Percentiles rank a stretch among this genome's conserved stretches.
phyloP scores from a whole-genome alignment of 2,329 filamentous ascomycete genomes.

The Aspergillus nomiae region DNA sequence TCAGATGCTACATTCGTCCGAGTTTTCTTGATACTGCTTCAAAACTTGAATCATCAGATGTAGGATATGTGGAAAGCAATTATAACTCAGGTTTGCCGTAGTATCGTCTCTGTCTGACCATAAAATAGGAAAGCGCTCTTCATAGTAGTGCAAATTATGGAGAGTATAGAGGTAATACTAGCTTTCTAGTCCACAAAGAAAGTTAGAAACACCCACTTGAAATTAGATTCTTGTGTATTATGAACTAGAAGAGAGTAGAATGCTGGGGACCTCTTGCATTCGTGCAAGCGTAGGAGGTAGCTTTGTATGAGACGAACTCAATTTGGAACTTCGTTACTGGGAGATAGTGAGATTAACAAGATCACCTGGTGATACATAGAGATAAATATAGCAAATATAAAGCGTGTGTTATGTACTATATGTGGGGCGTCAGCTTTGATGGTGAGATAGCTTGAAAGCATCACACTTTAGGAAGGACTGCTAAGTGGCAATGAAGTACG shows the following conservation, averaged over 20 bases:
- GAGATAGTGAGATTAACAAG: no score
- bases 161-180: not conserved
- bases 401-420: not conserved
- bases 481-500: not conserved
- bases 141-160: not conserved
- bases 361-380: no score
- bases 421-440: not conserved
- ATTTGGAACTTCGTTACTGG: not conserved
- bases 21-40: not conserved
- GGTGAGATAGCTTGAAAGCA: not conserved
- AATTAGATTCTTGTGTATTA: not conserved
- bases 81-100: not conserved
- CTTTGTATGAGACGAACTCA: not conserved
- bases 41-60: not conserved
- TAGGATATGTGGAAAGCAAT: not conserved
- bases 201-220: not conserved
- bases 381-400: not conserved
- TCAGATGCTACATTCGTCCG: not conserved
- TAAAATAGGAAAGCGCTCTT: not conserved
- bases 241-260: not conserved
- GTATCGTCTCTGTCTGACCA: not conserved
- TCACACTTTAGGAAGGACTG: not conserved
- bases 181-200: not conserved
- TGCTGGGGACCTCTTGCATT: not conserved
- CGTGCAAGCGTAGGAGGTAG: not conserved